Evolutionary conservation across 345 rosid species (phyloP).

Genomic region (Turritis glabra): DNA sequence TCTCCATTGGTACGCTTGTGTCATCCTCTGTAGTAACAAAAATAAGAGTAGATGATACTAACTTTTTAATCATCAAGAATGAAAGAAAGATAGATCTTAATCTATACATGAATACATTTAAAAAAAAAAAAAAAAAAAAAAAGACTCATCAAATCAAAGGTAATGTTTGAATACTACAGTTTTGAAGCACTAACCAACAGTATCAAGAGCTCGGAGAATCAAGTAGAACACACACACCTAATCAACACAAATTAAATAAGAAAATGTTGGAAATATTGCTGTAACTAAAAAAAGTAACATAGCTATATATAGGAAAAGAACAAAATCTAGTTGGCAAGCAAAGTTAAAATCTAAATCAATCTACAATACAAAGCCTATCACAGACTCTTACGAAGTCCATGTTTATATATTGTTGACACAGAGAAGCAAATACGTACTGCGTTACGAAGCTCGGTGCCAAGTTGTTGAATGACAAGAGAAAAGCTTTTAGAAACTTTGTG

Average conservation of each 20-base stretch:
- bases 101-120: neutral
- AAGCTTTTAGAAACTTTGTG: constrained; percentile 85
- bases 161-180: neutral
- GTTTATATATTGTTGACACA: no score
- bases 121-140: neutral
- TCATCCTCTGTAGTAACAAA: constrained; percentile 81
- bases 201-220: constrained; percentile 93
- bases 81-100: neutral
- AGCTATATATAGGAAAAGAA: no score
- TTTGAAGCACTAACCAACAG: constrained; percentile 66
- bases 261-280: neutral
- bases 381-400: no score
- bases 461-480: constrained; percentile 84
- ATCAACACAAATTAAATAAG: neutral
- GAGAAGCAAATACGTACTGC: constrained; percentile 48
- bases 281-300: neutral
- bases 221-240: constrained; percentile 87
- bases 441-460: constrained; percentile 64
- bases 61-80: neutral
- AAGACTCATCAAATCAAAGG: neutral
- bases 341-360: no score
- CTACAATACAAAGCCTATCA: no score
- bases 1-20: constrained; percentile 69
- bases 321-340: no score
- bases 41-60: neutral